phyloP scores from a whole-genome alignment of 2,329 filamentous ascomycete genomes.

The Aureobasidium sp. region DNA sequence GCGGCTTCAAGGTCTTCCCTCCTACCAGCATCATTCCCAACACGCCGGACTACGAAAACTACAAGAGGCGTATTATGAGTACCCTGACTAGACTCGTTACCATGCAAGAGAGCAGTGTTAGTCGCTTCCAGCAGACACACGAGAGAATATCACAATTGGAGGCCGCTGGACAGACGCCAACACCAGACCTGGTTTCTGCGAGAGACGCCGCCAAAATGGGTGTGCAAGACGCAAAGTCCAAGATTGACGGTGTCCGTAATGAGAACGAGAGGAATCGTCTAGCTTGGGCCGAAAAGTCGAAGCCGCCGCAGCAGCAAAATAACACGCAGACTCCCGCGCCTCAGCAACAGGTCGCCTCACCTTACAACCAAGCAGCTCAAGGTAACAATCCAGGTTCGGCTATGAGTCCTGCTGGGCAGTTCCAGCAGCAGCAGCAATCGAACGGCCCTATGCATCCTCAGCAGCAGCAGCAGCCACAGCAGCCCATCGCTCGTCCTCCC shows the following conservation, averaged over 20 bases:
- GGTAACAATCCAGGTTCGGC: conserved; percentile 7
- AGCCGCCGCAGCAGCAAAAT: conserved; percentile 8
- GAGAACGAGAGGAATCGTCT: conserved; percentile 16
- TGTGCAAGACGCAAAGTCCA: conserved; percentile 13
- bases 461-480: conserved; percentile 12
- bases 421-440: conserved; percentile 20
- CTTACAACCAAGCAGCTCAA: conserved; percentile 9
- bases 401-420: conserved; percentile 16
- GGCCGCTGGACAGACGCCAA: conserved; percentile 5
- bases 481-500: conserved; percentile 14
- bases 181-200: conserved; percentile 9
- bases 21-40: conserved; percentile 10
- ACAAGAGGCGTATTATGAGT: conserved; percentile 14
- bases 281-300: conserved; percentile 7
- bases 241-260: conserved; percentile 11
- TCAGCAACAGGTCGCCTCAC: conserved; percentile 13
- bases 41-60: conserved; percentile 15
- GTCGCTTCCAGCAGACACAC: conserved; percentile 1
- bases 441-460: conserved; percentile 7
- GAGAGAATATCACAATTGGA: conserved; percentile 11
- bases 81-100: conserved; percentile 6
- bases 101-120: conserved; percentile 13
- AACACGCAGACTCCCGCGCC: conserved; percentile 15
- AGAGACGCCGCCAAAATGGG: conserved; percentile 12
- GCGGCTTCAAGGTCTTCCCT: conserved; percentile 15